Evolutionary conservation across 1,139 yeast genomes (phyloP).

Genomic region (Zygosaccharomyces pseudobailii): DNA sequence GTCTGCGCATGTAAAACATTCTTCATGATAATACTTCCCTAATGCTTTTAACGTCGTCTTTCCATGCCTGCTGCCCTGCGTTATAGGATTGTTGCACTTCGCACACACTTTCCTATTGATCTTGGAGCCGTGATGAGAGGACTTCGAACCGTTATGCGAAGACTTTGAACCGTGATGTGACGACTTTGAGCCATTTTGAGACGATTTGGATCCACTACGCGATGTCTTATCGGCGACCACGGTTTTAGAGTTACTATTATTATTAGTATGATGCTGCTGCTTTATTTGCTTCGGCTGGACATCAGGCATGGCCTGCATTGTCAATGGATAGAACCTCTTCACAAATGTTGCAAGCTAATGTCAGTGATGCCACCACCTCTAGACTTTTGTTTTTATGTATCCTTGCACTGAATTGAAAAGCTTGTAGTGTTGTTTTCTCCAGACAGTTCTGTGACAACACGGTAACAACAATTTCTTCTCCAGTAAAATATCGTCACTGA

Average conservation of each 20-base stretch:
- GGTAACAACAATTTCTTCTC: background rate
- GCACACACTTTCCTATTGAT: conserved; percentile 43
- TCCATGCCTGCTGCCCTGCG: conserved; percentile 56
- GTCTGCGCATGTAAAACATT: conserved; percentile 80
- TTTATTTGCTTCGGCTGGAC: conserved; percentile 1
- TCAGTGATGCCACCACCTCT: background rate
- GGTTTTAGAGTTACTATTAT: background rate
- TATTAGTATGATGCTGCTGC: background rate
- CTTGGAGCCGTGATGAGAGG: conserved; percentile 3
- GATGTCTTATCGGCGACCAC: background rate
- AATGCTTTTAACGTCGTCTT: conserved; percentile 63
- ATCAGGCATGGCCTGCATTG: conserved; percentile 5
- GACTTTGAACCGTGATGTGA: background rate
- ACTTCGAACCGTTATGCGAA: background rate
- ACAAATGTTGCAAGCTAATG: background rate
- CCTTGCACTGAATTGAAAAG: conserved; percentile 1
- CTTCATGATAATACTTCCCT: conserved; percentile 73
- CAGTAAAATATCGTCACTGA: background rate
- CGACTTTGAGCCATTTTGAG: background rate
- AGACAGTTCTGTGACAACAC: background rate
- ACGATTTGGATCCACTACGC: background rate
- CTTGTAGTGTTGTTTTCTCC: background rate
- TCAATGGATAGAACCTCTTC: background rate
- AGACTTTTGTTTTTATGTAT: background rate
- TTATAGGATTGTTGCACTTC: conserved; percentile 60